phyloP scores from a whole-genome alignment of 2,329 filamentous ascomycete genomes.

The Colletotrichum chrysophilum region DNA sequence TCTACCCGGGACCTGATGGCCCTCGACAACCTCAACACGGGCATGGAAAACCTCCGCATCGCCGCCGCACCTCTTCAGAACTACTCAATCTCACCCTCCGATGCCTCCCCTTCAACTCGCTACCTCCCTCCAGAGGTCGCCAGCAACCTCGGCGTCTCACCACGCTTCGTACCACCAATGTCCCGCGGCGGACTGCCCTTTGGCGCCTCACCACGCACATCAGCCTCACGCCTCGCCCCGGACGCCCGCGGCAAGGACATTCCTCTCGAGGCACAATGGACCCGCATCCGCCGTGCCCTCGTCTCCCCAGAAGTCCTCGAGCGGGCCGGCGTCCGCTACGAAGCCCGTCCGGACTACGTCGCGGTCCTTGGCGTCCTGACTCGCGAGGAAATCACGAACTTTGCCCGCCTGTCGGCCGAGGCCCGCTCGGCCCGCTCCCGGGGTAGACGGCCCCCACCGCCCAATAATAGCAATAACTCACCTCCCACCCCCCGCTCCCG shows the following conservation, averaged over 20 bases:
- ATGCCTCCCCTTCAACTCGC: conserved; percentile 31
- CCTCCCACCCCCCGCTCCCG: conserved; percentile 4
- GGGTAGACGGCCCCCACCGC: neutral
- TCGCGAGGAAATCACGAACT: conserved; percentile 56
- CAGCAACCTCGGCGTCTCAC: conserved; percentile 40
- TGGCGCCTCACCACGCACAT: conserved; percentile 25
- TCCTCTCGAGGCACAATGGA: conserved; percentile 63
- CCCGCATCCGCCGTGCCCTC: conserved; percentile 58
- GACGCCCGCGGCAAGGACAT: conserved; percentile 64
- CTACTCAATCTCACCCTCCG: conserved; percentile 41
- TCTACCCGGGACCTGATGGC: conserved; percentile 60
- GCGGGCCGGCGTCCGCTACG: conserved; percentile 61
- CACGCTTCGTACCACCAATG: conserved; percentile 43
- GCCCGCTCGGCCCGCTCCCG: conserved; percentile 46
- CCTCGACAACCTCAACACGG: conserved; percentile 46
- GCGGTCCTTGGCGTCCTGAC: conserved; percentile 62
- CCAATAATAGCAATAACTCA: conserved; percentile 8
- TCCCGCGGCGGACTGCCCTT: conserved; percentile 20
- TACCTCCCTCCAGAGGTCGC: conserved; percentile 39
- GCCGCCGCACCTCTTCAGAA: conserved; percentile 35
- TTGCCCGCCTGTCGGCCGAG: conserved; percentile 53
- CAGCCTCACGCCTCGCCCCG: conserved; percentile 50
- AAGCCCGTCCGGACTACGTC: conserved; percentile 65
- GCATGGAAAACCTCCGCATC: conserved; percentile 47
- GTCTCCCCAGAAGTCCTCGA: conserved; percentile 64